Evolutionary conservation across 2,329 filamentous ascomycete genomes (phyloP).

Genomic region (Paramyrothecium roridum): DNA sequence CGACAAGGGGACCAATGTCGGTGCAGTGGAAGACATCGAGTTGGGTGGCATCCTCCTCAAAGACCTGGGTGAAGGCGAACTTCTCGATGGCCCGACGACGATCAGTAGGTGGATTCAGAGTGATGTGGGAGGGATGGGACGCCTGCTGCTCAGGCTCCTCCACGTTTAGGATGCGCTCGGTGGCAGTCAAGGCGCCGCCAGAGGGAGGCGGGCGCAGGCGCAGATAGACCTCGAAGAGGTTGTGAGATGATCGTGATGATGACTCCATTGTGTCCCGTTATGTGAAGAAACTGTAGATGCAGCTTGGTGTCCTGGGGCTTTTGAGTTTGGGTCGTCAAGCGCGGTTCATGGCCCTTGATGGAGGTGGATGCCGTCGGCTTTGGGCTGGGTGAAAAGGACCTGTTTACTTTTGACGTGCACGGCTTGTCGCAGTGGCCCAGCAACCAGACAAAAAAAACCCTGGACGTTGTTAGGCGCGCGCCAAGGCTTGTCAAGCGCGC

Average conservation of each 20-base stretch:
- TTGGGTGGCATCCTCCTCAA: conserved; percentile 82
- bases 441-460: neutral
- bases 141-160: conserved; percentile 49
- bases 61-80: conserved; percentile 92
- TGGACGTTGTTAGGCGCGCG: neutral
- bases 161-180: conserved; percentile 75
- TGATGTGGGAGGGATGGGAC: conserved; percentile 63
- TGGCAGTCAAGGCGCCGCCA: conserved; percentile 23
- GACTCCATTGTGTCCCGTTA: neutral
- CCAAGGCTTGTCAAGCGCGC: neutral
- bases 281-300: no score
- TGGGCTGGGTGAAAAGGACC: neutral
- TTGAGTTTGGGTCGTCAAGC: neutral
- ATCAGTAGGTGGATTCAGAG: conserved; percentile 77
- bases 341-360: neutral
- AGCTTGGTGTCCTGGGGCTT: neutral
- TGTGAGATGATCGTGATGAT: conserved; percentile 27
- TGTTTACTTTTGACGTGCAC: neutral
- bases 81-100: conserved; percentile 86
- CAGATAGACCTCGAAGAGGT: conserved; percentile 88
- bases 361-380: neutral
- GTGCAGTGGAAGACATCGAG: conserved; percentile 83
- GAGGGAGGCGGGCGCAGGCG: conserved; percentile 69
- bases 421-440: neutral
- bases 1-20: conserved; percentile 70